Conservation (phyloP, 495 filamentous ascomycete genomes). For the Bathelium albidoporum region DNA sequence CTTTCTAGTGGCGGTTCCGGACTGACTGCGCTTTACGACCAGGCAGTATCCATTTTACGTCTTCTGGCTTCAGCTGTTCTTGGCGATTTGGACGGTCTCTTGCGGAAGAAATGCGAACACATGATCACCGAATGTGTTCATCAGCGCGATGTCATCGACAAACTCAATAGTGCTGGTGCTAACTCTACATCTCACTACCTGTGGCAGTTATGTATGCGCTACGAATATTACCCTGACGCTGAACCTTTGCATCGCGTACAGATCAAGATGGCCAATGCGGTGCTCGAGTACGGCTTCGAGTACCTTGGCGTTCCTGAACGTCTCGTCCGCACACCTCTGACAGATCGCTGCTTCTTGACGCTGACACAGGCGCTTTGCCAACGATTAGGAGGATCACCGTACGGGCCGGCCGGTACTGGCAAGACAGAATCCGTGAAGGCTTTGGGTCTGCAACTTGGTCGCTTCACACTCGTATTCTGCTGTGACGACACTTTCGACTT, state of each 20-base stretch:
- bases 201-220: constrained; percentile 98
- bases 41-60: constrained; percentile 68
- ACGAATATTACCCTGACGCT: constrained; percentile 71
- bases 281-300: constrained; percentile 91
- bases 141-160: constrained; percentile 83
- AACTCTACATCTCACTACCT: constrained; percentile 71
- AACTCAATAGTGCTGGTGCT: constrained; percentile 64
- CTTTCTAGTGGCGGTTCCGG: constrained; percentile 56
- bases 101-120: constrained; percentile 93
- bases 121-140: constrained; percentile 98
- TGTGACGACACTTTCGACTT: constrained; percentile 99
- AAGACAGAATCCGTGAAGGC: constrained; percentile 99
- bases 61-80: constrained; percentile 82
- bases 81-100: constrained; percentile 73
- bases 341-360: constrained; percentile 95
- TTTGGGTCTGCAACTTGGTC: constrained; percentile 86
- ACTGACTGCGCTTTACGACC: constrained; percentile 59
- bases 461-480: constrained; percentile 96
- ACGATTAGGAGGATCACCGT: constrained; percentile 89
- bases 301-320: constrained; percentile 93
- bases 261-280: constrained; percentile 95
- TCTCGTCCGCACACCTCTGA: constrained; percentile 90
- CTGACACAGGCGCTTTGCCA: constrained; percentile 93
- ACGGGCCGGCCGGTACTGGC: constrained; percentile 96
- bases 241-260: constrained; percentile 75